phyloP scores from a whole-genome alignment of 1,284 basidiomycete genomes.

The Pascua sp. region DNA sequence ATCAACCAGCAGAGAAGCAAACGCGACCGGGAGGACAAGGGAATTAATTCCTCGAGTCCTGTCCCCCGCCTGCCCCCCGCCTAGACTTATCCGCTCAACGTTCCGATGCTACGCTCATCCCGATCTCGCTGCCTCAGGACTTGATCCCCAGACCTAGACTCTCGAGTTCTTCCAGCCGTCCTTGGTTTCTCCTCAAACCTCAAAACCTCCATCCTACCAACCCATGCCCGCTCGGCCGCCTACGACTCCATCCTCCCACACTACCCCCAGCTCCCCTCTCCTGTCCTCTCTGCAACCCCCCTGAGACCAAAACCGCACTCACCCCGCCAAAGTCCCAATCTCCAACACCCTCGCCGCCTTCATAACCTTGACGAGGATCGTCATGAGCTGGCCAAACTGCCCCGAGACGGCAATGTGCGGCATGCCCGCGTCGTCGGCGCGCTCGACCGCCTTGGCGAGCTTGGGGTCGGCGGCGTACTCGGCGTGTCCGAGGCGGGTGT shows the following conservation, averaged over 20 bases:
- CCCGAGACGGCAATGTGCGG: constrained; percentile 29
- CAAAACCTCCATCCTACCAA: too few species aligned
- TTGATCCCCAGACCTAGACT: too few species aligned
- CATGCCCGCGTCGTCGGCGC: constrained; percentile 32
- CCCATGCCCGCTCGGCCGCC: too few species aligned
- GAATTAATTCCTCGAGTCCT: not conserved
- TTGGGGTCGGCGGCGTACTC: constrained; percentile 22
- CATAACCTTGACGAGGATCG: constrained; percentile 30
- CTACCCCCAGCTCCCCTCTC: too few species aligned
- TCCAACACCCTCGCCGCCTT: constrained; percentile 37
- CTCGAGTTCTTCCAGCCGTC: too few species aligned
- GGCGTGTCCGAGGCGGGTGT: constrained; percentile 19
- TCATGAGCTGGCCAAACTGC: constrained; percentile 35
- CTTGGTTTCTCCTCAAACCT: too few species aligned
- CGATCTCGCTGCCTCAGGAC: too few species aligned
- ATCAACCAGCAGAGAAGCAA: not conserved
- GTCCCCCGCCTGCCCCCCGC: too few species aligned
- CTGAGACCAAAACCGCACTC: constrained; percentile 20
- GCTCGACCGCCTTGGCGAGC: constrained; percentile 13
- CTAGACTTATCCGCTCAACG: too few species aligned
- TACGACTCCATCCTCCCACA: too few species aligned
- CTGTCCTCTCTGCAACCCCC: too few species aligned
- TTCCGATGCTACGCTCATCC: too few species aligned
- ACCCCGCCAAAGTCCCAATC: constrained; percentile 43
- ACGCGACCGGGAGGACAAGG: not conserved